Conservation (phyloP, 257 asterid species). For the Solanum chilense region DNA sequence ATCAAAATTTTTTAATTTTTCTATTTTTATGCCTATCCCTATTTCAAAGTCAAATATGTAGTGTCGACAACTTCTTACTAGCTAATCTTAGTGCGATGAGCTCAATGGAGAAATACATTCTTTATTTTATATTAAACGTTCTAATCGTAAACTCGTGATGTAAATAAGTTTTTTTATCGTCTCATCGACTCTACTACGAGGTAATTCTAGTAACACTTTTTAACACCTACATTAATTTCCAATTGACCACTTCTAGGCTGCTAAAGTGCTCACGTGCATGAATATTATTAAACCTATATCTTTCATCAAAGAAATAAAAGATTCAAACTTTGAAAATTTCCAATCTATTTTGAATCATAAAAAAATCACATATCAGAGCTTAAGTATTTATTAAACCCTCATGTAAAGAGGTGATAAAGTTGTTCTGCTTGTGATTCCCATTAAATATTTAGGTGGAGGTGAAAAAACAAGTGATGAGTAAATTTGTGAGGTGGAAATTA, state of each 20-base stretch:
- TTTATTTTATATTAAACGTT: background rate
- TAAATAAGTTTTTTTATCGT: background rate
- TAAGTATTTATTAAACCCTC: conserved; percentile 55
- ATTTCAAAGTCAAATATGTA: background rate
- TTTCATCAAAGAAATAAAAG: background rate
- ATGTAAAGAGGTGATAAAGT: conserved; percentile 72
- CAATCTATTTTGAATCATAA: background rate
- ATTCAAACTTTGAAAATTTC: conserved; percentile 42
- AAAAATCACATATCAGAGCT: conserved; percentile 24
- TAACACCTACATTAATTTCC: background rate
- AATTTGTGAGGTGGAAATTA: conserved; percentile 57
- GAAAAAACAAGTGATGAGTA: conserved; percentile 19
- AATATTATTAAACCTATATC: background rate
- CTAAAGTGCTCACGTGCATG: conserved; percentile 1
- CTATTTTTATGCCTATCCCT: too few relatives aligned
- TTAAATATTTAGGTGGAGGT: conserved; percentile 47
- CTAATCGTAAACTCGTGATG: background rate
- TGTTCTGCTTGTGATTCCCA: conserved; percentile 64
- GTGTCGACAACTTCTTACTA: background rate
- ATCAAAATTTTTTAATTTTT: too few relatives aligned
- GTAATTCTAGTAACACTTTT: background rate
- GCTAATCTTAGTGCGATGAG: background rate
- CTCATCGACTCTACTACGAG: background rate
- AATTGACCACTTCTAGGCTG: background rate
- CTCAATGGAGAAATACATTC: rapidly evolving